These are phyloP conservation scores for Lunularia cruciata DNA, from an alignment of 225 moss, liverwort and hornwort species.

Conservation along the genomic window DNA sequence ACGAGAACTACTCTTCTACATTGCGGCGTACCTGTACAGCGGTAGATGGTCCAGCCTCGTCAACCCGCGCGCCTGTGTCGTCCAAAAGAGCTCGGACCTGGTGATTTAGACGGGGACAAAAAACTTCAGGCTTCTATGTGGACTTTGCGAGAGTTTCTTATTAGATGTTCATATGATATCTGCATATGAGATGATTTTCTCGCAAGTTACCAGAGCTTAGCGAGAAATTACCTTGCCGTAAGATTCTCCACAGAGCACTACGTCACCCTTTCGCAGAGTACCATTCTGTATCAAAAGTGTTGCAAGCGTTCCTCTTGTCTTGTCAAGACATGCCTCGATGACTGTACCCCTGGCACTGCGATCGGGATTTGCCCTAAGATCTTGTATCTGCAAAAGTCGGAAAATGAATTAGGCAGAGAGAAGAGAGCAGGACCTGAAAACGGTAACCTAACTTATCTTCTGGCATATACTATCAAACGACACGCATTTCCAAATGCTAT, in stretches of 20 bases:
- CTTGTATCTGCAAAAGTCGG: constrained; percentile 68
- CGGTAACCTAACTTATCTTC: no score
- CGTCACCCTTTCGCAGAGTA: constrained; percentile 77
- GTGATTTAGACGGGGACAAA: no score
- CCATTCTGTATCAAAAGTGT: constrained; percentile 92
- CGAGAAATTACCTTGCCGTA: constrained; percentile 75
- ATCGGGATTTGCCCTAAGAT: constrained; percentile 85
- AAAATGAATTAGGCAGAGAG: neutral
- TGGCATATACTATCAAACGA: neutral
- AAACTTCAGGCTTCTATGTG: no score
- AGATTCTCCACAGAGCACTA: constrained; percentile 84
- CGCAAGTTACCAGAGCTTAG: no score
- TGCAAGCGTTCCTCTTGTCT: constrained; percentile 74
- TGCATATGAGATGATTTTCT: no score
- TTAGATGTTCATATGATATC: no score
- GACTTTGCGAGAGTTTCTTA: no score
- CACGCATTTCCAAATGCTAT: neutral
- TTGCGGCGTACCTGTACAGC: constrained; percentile 91
- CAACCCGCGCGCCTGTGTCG: constrained; percentile 75
- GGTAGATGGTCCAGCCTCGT: constrained; percentile 84
- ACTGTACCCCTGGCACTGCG: constrained; percentile 85
- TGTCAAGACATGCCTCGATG: constrained; percentile 87
- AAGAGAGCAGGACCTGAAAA: neutral
- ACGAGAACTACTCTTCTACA: no score
- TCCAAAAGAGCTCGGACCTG: constrained; percentile 94